phyloP scores from a whole-genome alignment of 805 yeast species.

The Candida sithepensis region DNA sequence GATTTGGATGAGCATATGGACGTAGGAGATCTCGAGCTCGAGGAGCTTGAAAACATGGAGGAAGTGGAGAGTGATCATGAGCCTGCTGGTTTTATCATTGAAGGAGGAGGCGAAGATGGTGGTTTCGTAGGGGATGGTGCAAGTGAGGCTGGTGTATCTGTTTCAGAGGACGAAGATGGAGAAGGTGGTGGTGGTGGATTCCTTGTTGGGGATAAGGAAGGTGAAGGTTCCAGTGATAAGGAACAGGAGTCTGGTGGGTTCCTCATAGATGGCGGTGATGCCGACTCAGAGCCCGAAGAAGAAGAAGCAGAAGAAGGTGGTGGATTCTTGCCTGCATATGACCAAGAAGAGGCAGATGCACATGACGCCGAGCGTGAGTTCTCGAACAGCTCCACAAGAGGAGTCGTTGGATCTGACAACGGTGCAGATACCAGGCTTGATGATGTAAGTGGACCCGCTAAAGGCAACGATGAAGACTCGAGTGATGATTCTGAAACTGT shows the following conservation, averaged over 20 bases:
- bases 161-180: conserved; percentile 2
- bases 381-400: too few species aligned
- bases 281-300: conserved; percentile 1
- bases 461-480: conserved; percentile 1
- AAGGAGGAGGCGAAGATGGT: conserved; percentile 1
- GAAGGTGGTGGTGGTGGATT: conserved; percentile 4
- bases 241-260: conserved; percentile 21
- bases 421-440: too few species aligned
- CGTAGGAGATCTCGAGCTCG: background rate
- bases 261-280: conserved; percentile 9
- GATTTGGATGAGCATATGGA: background rate
- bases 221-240: background rate
- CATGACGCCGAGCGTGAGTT: too few species aligned
- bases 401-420: background rate
- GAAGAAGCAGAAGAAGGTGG: conserved; percentile 6
- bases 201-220: background rate
- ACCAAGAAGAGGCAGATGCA: too few species aligned
- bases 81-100: background rate
- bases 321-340: conserved; percentile 1
- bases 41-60: background rate
- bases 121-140: background rate
- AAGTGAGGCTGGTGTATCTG: conserved; percentile 20
- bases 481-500: background rate
- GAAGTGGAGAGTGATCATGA: background rate
- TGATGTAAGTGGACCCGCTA: too few species aligned